These are phyloP conservation scores for Suhomyces prunicola DNA, from an alignment of 805 yeast genomes.

Conservation along the genomic window DNA sequence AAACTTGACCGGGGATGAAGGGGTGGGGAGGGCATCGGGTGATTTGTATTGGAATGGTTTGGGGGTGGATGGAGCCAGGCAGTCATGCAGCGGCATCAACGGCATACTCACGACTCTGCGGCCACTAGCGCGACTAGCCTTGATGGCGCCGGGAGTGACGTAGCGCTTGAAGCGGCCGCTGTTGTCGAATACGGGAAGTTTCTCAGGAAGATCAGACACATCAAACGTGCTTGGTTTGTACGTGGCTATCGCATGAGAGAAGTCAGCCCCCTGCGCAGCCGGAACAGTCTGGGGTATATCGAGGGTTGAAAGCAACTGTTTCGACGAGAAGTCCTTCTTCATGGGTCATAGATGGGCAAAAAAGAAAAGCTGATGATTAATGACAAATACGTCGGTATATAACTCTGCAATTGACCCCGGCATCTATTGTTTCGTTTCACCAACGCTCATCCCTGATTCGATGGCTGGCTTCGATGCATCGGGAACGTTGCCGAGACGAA, in stretches of 20 bases:
- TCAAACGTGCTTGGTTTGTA: constrained; percentile 25
- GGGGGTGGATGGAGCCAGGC: background rate
- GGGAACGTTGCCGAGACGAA: background rate
- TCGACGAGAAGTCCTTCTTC: constrained; percentile 11
- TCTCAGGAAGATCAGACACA: constrained; percentile 27
- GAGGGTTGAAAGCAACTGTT: constrained; percentile 20
- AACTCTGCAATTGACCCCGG: background rate
- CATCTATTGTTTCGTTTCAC: background rate
- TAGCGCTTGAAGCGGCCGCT: constrained; percentile 21
- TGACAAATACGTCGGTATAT: background rate
- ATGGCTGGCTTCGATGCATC: background rate
- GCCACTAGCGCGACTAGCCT: constrained; percentile 1
- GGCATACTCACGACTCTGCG: constrained; percentile 25
- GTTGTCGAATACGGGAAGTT: constrained; percentile 20
- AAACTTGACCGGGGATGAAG: background rate
- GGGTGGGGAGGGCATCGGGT: background rate
- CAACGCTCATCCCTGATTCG: background rate
- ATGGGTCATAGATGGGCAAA: constrained; percentile 2
- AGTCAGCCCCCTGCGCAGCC: constrained; percentile 24
- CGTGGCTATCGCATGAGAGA: constrained; percentile 24
- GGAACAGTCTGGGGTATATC: constrained; percentile 21
- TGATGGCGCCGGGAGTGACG: background rate
- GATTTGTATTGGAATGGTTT: background rate
- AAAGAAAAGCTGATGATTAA: background rate
- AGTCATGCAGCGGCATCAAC: constrained; percentile 1